Conservation (phyloP, 345 rosid genomes). For the Sonneratia caseolaris region DNA sequence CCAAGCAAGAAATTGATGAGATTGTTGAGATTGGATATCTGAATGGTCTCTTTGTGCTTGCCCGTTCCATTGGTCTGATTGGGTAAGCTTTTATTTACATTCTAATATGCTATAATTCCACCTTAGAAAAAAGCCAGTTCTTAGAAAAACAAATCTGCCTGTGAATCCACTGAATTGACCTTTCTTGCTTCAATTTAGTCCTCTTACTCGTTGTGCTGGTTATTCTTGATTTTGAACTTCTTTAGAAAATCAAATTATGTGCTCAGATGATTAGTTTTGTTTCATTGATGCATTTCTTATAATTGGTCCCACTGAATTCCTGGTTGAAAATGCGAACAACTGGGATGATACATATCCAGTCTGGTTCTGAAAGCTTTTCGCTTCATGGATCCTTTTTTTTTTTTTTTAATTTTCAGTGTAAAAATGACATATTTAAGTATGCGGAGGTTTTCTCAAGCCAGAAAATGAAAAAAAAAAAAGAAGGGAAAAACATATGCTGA, state of each 20-base stretch:
- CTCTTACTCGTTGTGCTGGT: too few relatives aligned
- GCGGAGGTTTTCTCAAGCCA: neutral
- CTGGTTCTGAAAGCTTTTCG: neutral
- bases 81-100: conserved; percentile 37
- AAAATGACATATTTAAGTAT: neutral
- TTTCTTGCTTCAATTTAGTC: too few relatives aligned
- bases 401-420: neutral
- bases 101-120: neutral
- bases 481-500: too few relatives aligned
- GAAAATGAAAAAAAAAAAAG: too few relatives aligned
- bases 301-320: neutral
- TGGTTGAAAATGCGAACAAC: neutral
- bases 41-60: conserved; percentile 82
- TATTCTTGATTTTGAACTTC: too few relatives aligned
- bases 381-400: neutral
- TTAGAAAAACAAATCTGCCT: neutral
- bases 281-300: neutral
- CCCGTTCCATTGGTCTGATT: conserved; percentile 81
- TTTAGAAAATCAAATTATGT: neutral
- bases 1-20: conserved; percentile 86
- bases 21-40: conserved; percentile 82
- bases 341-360: neutral
- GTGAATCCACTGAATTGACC: too few relatives aligned
- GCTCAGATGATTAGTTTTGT: neutral
- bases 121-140: neutral